Evolutionary conservation across 805 yeast genomes (phyloP).

Genomic region (Clavispora vitiphila): DNA sequence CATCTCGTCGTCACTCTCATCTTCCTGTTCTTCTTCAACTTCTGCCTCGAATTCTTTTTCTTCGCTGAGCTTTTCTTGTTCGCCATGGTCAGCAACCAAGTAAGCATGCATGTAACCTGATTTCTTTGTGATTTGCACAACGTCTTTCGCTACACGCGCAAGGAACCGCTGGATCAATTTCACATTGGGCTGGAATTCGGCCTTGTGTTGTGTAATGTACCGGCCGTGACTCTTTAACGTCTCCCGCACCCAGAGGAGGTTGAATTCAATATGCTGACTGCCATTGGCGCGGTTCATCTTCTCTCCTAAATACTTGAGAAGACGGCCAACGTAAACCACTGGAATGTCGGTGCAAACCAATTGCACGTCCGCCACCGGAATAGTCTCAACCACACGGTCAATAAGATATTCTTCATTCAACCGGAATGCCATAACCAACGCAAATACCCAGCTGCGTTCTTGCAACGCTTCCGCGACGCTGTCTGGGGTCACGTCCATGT

Average conservation of each 20-base stretch:
- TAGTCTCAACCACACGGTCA: constrained; percentile 64
- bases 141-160: constrained; percentile 68
- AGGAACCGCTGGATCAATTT: constrained; percentile 73
- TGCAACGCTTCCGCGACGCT: constrained; percentile 55
- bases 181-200: constrained; percentile 56
- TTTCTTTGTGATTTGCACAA: constrained; percentile 48
- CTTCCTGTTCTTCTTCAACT: constrained; percentile 4
- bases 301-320: constrained; percentile 63
- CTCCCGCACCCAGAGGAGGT: constrained; percentile 72
- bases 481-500: constrained; percentile 85
- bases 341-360: constrained; percentile 72
- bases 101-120: constrained; percentile 54
- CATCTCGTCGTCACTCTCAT: constrained; percentile 6
- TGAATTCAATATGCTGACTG: constrained; percentile 80
- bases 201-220: constrained; percentile 58
- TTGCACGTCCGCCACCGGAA: constrained; percentile 67
- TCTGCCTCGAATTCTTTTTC: constrained; percentile 7
- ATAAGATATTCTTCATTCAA: constrained; percentile 76
- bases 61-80: not conserved
- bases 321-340: constrained; percentile 61
- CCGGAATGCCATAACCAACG: constrained; percentile 90
- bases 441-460: constrained; percentile 63
- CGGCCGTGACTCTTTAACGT: constrained; percentile 72
- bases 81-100: constrained; percentile 21
- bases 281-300: constrained; percentile 49